These are phyloP conservation scores for Penicillium sp. DNA, from an alignment of 2,329 filamentous ascomycete species.

Conservation along the genomic window DNA sequence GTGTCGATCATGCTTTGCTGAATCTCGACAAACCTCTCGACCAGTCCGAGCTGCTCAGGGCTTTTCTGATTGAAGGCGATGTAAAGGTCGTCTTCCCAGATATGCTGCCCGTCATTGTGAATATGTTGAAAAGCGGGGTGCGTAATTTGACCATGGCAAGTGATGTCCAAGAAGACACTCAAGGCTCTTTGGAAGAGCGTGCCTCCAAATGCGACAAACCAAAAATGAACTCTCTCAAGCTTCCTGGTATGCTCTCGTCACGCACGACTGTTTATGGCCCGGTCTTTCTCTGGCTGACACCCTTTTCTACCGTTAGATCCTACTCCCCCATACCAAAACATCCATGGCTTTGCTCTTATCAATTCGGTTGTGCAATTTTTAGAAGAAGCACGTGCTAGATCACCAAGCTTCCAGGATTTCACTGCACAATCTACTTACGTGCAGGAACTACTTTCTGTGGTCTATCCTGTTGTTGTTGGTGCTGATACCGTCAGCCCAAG, in stretches of 20 bases:
- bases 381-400: slow-evolving; percentile 67
- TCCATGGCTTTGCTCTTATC: slow-evolving; percentile 47
- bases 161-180: slow-evolving; percentile 38
- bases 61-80: slow-evolving; percentile 54
- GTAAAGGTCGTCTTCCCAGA: slow-evolving; percentile 66
- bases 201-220: background rate
- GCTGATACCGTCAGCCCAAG: slow-evolving; percentile 74
- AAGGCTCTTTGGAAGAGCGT: slow-evolving; percentile 7
- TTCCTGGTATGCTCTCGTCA: slow-evolving; percentile 9
- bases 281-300: background rate
- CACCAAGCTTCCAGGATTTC: slow-evolving; percentile 71
- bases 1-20: slow-evolving; percentile 65
- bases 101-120: slow-evolving; percentile 66
- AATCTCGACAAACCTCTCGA: slow-evolving; percentile 67
- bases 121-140: slow-evolving; percentile 79
- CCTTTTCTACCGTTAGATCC: slow-evolving; percentile 1
- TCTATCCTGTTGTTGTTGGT: slow-evolving; percentile 83
- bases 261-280: background rate
- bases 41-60: slow-evolving; percentile 61
- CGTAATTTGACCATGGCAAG: slow-evolving; percentile 55
- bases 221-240: slow-evolving; percentile 10
- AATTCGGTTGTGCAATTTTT: slow-evolving; percentile 72
- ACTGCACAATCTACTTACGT: slow-evolving; percentile 70
- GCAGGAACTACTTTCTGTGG: slow-evolving; percentile 64
- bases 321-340: slow-evolving; percentile 1